Conservation (phyloP, 169 alveolate genomes). For the Eimeria brunetti region DNA sequence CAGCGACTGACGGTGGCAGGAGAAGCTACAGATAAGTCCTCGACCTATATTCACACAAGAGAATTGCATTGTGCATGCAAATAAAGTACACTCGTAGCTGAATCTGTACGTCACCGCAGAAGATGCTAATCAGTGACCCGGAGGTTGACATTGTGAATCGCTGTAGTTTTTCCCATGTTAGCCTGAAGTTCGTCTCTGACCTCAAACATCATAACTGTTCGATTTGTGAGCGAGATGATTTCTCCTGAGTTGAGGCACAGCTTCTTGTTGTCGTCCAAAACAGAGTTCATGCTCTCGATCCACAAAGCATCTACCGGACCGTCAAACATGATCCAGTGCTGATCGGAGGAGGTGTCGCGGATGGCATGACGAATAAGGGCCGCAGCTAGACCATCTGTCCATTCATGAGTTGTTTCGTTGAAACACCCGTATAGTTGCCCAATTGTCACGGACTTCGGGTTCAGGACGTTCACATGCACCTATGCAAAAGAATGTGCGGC, state of each 20-base stretch:
- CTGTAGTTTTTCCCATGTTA: neutral
- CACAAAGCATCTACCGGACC: constrained; percentile 98
- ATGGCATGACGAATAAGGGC: constrained; percentile 89
- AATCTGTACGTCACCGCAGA: neutral
- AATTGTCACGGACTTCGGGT: constrained; percentile 93
- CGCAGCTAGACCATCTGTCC: constrained; percentile 95
- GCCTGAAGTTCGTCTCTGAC: neutral
- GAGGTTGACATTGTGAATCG: neutral
- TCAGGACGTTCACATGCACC: constrained; percentile 90
- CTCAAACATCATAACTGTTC: constrained; percentile 97
- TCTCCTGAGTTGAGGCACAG: constrained; percentile 96
- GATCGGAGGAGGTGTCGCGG: constrained; percentile 85
- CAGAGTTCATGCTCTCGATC: constrained; percentile 97
- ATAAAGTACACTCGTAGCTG: neutral
- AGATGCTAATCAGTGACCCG: neutral
- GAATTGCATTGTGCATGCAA: neutral
- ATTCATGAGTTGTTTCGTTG: constrained; percentile 92
- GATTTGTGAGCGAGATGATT: constrained; percentile 94
- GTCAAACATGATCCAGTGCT: constrained; percentile 95
- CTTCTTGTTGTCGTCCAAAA: constrained; percentile 97
- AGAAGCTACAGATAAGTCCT: constrained; percentile 97
- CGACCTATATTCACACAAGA: constrained; percentile 81
- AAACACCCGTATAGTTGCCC: constrained; percentile 94
- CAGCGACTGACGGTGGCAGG: constrained; percentile 98
- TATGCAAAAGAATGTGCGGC: constrained; percentile 83